Base-by-base conservation (phyloP, 805 yeast species). In the Pichia cabralensis region DNA sequence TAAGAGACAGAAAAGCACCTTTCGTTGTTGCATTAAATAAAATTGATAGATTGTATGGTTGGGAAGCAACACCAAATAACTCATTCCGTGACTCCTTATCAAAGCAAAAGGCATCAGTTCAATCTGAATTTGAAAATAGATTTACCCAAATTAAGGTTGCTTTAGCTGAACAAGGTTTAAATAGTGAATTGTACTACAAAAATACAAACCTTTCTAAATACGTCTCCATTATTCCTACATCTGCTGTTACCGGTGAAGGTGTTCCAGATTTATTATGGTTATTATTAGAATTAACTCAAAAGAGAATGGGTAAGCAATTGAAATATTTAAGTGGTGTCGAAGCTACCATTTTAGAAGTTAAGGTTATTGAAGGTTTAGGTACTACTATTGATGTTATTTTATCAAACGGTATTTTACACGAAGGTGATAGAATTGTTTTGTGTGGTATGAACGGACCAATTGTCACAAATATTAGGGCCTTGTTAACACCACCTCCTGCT, bases 201-300 rank as follows among this genome's bases (percentile, higher is more conserved):
- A 92, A 92, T 73, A 82, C 80, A 61, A 92, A 89, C 66, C 65
- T 89, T 72, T 65, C 96, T 37, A 85, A 86, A 59, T 85, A 79
- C 53, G 98, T 92, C 36, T 86, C 96, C 24, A 81, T 92, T 50
- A 95, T 92, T 29, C 98, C 99, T 49, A 92, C 99, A 14, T 89
- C 97, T 43, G 99, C 99, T 36, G 94, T 88, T 29, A 88, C 96
- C 11, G 99, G 99, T 60, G 99, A 92, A 65, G 99, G 99, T 82
- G 94, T 92, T 50, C 98, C 99, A 33, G 99, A 92, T 75, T 71
- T 92, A 65, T 74, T 92, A 55, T 86, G 96, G 89, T 72, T 92
- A 60, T 68, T 92, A 55, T 71, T 92, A 50, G 97, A 92, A 62
- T 74, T 92, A 52, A 92, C 98, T 12, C 97, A 92, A 65, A 82